These are phyloP conservation scores for Colletotrichum simmondsii DNA, from an alignment of 2,329 filamentous ascomycete genomes.

Conservation along the genomic window DNA sequence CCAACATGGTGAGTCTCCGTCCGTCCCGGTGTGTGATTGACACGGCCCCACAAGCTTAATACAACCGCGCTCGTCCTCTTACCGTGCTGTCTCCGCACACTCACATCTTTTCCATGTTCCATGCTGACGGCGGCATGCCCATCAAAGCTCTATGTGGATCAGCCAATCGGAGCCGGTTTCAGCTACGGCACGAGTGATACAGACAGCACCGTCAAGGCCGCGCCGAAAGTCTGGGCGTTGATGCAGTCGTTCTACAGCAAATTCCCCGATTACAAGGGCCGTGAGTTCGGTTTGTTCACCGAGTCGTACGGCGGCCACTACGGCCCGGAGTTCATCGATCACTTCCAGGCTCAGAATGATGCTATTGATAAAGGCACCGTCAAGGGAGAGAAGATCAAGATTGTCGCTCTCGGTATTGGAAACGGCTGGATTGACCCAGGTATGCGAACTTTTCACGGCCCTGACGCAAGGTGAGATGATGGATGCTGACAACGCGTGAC, in stretches of 20 bases:
- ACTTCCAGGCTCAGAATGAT: constrained; percentile 68
- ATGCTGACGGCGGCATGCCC: constrained; percentile 9
- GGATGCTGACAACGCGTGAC: background rate
- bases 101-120: background rate
- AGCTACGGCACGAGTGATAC: constrained; percentile 41
- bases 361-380: constrained; percentile 55
- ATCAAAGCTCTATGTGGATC: constrained; percentile 35
- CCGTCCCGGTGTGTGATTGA: background rate
- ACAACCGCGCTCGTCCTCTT: constrained; percentile 39
- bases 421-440: constrained; percentile 64
- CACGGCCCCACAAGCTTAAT: background rate
- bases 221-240: constrained; percentile 65
- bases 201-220: constrained; percentile 56
- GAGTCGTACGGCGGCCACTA: constrained; percentile 70
- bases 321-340: constrained; percentile 65
- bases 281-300: constrained; percentile 65
- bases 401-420: constrained; percentile 66
- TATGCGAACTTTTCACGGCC: background rate
- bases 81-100: constrained; percentile 41
- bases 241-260: constrained; percentile 70
- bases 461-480: background rate
- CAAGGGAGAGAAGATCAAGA: constrained; percentile 54
- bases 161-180: constrained; percentile 45
- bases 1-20: constrained; percentile 47
- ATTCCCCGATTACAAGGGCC: constrained; percentile 71